These are phyloP conservation scores for Blepharisma undulans DNA, from an alignment of 169 alveolate genomes.

Conservation along the genomic window DNA sequence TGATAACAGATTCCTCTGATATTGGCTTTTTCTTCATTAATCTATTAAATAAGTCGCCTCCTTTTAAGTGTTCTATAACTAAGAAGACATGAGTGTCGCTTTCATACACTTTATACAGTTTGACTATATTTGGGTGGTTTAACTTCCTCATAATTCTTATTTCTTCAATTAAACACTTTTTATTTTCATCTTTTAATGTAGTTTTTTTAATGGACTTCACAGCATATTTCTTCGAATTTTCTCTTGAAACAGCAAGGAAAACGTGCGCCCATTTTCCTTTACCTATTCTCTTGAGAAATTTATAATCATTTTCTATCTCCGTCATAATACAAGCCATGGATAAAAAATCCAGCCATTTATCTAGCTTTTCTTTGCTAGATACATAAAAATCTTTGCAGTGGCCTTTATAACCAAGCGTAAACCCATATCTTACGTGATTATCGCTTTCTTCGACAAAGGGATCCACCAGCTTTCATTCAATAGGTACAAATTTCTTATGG, in stretches of 20 bases:
- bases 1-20: constrained; percentile 56
- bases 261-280: constrained; percentile 5
- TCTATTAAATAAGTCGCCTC: constrained; percentile 68
- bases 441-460: not conserved
- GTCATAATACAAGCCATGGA: not conserved
- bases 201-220: not conserved
- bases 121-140: constrained; percentile 73
- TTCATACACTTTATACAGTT: constrained; percentile 73
- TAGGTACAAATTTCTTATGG: too few species aligned
- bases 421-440: not conserved
- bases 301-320: not conserved
- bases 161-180: constrained; percentile 46
- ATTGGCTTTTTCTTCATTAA: constrained; percentile 38
- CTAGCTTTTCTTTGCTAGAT: not conserved
- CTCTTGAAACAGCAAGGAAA: not conserved
- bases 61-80: constrained; percentile 68
- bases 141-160: constrained; percentile 55
- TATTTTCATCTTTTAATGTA: constrained; percentile 24
- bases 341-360: constrained; percentile 8
- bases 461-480: not conserved
- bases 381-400: not conserved
- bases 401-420: not conserved
- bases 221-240: not conserved
- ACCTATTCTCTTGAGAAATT: not conserved
- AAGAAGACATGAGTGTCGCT: constrained; percentile 56